These are phyloP conservation scores for Fusarium sp. DNA, from an alignment of 2,329 filamentous ascomycete genomes.

Conservation along the genomic window DNA sequence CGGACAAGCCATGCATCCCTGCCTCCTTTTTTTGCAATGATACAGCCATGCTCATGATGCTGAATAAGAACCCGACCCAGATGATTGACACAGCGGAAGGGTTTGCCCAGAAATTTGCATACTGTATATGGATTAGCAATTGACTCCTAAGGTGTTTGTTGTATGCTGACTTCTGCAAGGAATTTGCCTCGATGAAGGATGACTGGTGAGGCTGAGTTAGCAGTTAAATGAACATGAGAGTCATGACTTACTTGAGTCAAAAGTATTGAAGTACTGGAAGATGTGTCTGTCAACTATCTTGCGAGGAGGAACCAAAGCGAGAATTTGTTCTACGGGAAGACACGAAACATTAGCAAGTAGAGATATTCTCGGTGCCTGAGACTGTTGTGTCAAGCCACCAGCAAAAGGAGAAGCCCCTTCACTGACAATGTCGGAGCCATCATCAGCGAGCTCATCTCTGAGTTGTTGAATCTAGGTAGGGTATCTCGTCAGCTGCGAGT, in stretches of 20 bases:
- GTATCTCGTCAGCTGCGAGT: not conserved
- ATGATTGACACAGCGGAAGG: not conserved
- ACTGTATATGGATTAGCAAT: not conserved
- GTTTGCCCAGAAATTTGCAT: slow-evolving; percentile 1
- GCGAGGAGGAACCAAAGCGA: slow-evolving; percentile 18
- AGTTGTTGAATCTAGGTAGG: slow-evolving; percentile 3
- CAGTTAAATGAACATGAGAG: not conserved
- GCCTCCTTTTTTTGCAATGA: not conserved
- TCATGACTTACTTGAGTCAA: slow-evolving; percentile 8
- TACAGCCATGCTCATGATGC: slow-evolving; percentile 8
- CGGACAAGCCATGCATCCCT: not conserved
- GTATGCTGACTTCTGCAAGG: not conserved
- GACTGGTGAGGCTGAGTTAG: not conserved
- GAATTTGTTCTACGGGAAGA: slow-evolving; percentile 14
- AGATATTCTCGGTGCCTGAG: not conserved
- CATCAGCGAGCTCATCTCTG: not conserved
- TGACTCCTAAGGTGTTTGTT: not conserved
- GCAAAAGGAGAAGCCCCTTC: not conserved
- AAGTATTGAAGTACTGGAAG: slow-evolving; percentile 32
- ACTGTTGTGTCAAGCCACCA: not conserved
- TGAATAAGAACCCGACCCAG: slow-evolving; percentile 16
- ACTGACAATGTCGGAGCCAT: not conserved
- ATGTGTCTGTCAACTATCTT: slow-evolving; percentile 31
- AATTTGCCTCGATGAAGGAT: slow-evolving; percentile 14
- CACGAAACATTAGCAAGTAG: not conserved